Percentiles rank a stretch among this genome's conserved stretches.
These are phyloP conservation scores for Leucocoprinus birnbaumii DNA, from an alignment of 768 basidiomycete genomes.

Conservation along the genomic window DNA sequence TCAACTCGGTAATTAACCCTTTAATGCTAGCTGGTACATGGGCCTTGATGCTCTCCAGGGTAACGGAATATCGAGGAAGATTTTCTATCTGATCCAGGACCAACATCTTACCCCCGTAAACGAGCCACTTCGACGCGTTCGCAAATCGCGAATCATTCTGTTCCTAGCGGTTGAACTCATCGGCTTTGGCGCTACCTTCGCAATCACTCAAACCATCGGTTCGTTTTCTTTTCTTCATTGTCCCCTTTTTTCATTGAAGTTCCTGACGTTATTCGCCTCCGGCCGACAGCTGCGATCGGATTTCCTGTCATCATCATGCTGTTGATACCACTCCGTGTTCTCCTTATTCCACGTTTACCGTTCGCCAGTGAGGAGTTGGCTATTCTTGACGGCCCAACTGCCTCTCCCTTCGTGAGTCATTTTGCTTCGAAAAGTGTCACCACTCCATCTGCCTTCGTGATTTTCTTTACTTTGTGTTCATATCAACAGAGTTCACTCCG, in stretches of 20 bases:
- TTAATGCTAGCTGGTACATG: conserved; percentile 77
- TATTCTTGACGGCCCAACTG: conserved; percentile 88
- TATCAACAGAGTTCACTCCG: background rate
- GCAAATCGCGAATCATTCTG: conserved; percentile 67
- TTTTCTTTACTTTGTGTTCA: conserved; percentile 36
- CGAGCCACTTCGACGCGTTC: conserved; percentile 76
- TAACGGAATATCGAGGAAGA: conserved; percentile 81
- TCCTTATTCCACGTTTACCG: conserved; percentile 68
- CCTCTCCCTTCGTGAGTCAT: conserved; percentile 76
- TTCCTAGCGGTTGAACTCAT: conserved; percentile 76
- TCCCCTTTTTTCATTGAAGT: conserved; percentile 27
- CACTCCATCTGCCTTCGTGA: background rate
- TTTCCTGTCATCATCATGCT: conserved; percentile 89
- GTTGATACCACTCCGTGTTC: conserved; percentile 72
- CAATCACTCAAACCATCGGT: conserved; percentile 90
- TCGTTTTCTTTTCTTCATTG: conserved; percentile 14
- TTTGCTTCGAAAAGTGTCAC: conserved; percentile 14
- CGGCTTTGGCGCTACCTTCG: conserved; percentile 87
- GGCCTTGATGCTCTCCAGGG: conserved; percentile 76
- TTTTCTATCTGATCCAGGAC: conserved; percentile 80
- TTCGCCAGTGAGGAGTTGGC: conserved; percentile 78
- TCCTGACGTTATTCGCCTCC: conserved; percentile 11
- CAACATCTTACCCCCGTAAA: conserved; percentile 50
- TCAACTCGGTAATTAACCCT: background rate
- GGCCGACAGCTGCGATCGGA: conserved; percentile 75